phyloP scores from a whole-genome alignment of 331 rosid genomes.

The Arachis monticola region DNA sequence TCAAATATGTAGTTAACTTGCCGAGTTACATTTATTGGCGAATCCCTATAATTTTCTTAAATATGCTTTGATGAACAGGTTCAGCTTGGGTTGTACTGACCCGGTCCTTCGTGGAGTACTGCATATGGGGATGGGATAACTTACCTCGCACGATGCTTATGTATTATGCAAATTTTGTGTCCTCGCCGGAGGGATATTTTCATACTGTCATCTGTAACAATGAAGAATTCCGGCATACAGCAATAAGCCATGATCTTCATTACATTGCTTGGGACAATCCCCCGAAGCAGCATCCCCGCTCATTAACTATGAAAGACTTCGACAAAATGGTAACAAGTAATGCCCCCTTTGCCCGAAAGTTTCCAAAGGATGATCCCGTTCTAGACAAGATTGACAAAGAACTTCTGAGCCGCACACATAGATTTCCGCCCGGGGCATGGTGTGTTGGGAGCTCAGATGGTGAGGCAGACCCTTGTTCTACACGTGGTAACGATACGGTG shows the following conservation, averaged over 20 bases:
- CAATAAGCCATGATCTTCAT: slow-evolving; percentile 90
- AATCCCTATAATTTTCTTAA: slow-evolving; percentile 31
- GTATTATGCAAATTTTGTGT: slow-evolving; percentile 61
- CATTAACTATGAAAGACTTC: slow-evolving; percentile 72
- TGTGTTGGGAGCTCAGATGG: slow-evolving; percentile 64
- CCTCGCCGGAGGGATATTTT: slow-evolving; percentile 76
- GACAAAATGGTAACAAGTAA: slow-evolving; percentile 83
- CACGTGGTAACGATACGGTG: slow-evolving; percentile 69
- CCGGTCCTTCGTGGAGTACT: slow-evolving; percentile 54
- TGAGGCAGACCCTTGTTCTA: slow-evolving; percentile 80
- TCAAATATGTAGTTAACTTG: slow-evolving; percentile 24
- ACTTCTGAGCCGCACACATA: slow-evolving; percentile 67
- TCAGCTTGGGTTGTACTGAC: slow-evolving; percentile 65
- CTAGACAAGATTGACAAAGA: slow-evolving; percentile 88
- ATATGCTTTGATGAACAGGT: slow-evolving; percentile 48
- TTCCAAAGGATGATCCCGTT: slow-evolving; percentile 76
- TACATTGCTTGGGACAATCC: slow-evolving; percentile 99
- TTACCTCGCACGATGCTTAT: slow-evolving; percentile 58
- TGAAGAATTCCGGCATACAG: slow-evolving; percentile 67
- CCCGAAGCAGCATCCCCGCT: slow-evolving; percentile 91
- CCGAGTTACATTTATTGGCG: background rate
- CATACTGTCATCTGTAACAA: slow-evolving; percentile 88
- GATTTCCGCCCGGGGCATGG: slow-evolving; percentile 93
- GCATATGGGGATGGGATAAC: slow-evolving; percentile 72
- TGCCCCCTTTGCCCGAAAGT: slow-evolving; percentile 87